Evolutionary conservation across 371 early-diverging fungal species (phyloP).

Genomic region (Apophysomyces elegans): DNA sequence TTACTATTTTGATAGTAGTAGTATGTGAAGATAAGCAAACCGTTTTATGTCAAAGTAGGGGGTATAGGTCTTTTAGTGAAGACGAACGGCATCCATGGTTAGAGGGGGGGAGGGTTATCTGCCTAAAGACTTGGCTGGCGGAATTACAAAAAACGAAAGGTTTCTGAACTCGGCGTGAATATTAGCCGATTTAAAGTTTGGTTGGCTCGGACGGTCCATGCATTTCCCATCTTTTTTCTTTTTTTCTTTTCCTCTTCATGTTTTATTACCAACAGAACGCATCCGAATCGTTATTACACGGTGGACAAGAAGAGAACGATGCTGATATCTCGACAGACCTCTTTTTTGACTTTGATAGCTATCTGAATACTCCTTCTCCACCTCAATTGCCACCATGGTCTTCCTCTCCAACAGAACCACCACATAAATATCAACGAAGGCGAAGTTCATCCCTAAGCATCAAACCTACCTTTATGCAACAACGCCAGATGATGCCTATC

Average conservation of each 20-base stretch:
- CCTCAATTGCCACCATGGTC: conserved; percentile 9
- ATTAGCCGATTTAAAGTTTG: conserved; percentile 10
- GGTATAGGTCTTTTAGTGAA: no score
- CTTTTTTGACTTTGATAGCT: conserved; percentile 5
- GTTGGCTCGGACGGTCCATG: conserved; percentile 8
- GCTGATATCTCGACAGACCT: conserved; percentile 4
- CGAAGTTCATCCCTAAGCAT: conserved; percentile 14
- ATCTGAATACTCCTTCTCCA: background rate
- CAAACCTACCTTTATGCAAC: conserved; percentile 9
- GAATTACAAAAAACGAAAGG: background rate
- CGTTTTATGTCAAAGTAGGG: no score
- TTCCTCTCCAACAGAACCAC: conserved; percentile 10
- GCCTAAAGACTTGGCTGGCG: background rate
- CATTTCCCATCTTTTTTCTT: conserved; percentile 5
- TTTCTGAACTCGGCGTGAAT: conserved; percentile 1
- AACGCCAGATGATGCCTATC: conserved; percentile 1
- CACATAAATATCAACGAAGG: conserved; percentile 13
- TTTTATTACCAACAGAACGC: background rate
- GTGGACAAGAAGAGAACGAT: background rate
- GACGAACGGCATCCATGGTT: no score
- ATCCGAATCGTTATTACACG: background rate
- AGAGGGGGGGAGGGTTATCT: background rate
- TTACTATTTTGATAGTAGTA: no score
- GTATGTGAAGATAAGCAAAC: no score
- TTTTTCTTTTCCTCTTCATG: background rate